Evolutionary conservation across 495 filamentous ascomycete genomes (phyloP).

Genomic region (Aspergillus coremiiformis): DNA sequence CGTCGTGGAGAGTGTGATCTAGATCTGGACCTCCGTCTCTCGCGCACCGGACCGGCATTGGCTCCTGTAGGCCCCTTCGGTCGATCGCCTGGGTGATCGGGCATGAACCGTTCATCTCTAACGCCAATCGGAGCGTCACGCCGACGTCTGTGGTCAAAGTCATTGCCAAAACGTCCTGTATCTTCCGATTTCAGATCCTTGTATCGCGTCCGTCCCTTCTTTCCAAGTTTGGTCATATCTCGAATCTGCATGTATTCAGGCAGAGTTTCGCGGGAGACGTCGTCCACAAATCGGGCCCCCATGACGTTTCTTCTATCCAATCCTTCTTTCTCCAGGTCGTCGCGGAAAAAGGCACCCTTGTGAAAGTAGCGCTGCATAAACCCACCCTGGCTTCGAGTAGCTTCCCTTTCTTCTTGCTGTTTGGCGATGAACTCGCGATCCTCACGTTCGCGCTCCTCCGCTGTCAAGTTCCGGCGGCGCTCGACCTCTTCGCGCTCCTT

Average conservation of each 20-base stretch:
- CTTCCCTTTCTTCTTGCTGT: slow-evolving; percentile 80
- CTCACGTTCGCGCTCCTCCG: slow-evolving; percentile 80
- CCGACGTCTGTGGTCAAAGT: slow-evolving; percentile 39
- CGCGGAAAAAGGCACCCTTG: slow-evolving; percentile 91
- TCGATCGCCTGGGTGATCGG: slow-evolving; percentile 45
- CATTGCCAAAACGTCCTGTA: slow-evolving; percentile 77
- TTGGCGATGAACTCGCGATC: slow-evolving; percentile 68
- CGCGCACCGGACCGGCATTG: slow-evolving; percentile 42
- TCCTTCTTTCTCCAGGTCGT: slow-evolving; percentile 64
- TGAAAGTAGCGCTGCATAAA: slow-evolving; percentile 97
- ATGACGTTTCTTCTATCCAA: slow-evolving; percentile 73
- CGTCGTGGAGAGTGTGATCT: slow-evolving; percentile 30
- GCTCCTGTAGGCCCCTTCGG: slow-evolving; percentile 42
- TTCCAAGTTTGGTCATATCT: slow-evolving; percentile 88
- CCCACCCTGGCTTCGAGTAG: slow-evolving; percentile 71
- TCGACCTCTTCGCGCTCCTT: slow-evolving; percentile 86
- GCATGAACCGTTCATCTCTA: slow-evolving; percentile 65
- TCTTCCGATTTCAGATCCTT: slow-evolving; percentile 85
- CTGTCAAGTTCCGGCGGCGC: slow-evolving; percentile 75
- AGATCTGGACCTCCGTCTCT: slow-evolving; percentile 30
- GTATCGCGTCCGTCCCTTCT: slow-evolving; percentile 86
- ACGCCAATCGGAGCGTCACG: slow-evolving; percentile 39
- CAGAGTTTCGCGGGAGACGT: slow-evolving; percentile 68
- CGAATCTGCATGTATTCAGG: slow-evolving; percentile 91
- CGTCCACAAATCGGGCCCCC: slow-evolving; percentile 70